A percentile compares a stretch with the other conserved stretches of the same genome.
These are phyloP conservation scores for Beta lomatogona DNA, from an alignment of 179 eudicot genomes.

Conservation along the genomic window DNA sequence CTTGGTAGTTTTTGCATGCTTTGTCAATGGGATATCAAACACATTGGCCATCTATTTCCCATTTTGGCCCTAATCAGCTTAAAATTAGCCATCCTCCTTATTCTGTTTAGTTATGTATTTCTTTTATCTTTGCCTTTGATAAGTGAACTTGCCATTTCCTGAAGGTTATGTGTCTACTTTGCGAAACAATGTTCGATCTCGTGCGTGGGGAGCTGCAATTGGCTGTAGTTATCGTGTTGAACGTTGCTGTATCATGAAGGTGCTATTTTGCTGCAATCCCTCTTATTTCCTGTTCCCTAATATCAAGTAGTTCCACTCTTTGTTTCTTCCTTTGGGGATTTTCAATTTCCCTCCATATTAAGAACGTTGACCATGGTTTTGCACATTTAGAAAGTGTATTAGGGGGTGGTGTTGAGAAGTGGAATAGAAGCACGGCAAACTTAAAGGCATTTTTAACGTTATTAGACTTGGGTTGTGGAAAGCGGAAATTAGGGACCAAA, in stretches of 20 bases:
- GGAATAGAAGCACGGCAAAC: no score
- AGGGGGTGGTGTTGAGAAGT: no score
- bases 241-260: constrained; percentile 93
- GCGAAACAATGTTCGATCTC: constrained; percentile 96
- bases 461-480: neutral
- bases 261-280: constrained; percentile 20
- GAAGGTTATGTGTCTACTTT: constrained; percentile 86
- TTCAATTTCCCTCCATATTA: neutral
- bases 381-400: no score
- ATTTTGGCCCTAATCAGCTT: neutral
- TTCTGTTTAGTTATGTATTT: neutral
- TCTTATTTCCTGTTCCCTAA: neutral
- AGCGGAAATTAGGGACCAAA: neutral
- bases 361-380: no score
- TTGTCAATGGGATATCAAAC: neutral
- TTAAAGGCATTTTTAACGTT: neutral
- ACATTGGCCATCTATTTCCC: neutral
- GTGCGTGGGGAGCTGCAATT: constrained; percentile 99
- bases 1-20: neutral
- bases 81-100: neutral
- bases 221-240: constrained; percentile 97
- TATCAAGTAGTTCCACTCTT: neutral
- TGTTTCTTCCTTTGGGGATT: neutral
- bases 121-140: neutral
- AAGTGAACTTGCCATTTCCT: constrained; percentile 20